Percentiles rank a stretch among this genome's conserved stretches.
These are phyloP conservation scores for Xylaria sp. DNA, from an alignment of 2,329 filamentous ascomycete genomes.

Conservation along the genomic window DNA sequence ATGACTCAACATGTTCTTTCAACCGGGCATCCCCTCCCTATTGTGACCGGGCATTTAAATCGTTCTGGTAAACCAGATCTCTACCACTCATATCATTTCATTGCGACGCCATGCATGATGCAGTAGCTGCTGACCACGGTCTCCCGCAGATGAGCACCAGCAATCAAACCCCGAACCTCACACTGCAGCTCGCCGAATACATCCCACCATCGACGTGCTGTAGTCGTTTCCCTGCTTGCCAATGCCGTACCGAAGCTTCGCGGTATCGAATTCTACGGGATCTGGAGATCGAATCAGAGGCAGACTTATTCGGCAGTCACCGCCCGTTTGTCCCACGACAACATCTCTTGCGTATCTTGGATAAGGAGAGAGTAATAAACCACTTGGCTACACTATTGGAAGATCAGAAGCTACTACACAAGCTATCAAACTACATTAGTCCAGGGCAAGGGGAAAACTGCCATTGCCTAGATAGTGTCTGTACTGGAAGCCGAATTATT, in stretches of 20 bases:
- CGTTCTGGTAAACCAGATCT: neutral
- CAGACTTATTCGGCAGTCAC: neutral
- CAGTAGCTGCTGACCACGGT: neutral
- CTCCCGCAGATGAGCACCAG: neutral
- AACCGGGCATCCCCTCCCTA: neutral
- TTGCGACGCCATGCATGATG: neutral
- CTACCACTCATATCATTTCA: neutral
- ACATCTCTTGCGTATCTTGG: slow-evolving; percentile 11
- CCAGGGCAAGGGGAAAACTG: neutral
- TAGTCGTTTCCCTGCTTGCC: neutral
- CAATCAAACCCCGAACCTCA: neutral
- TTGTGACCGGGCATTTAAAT: neutral
- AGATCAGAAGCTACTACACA: neutral
- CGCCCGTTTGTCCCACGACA: slow-evolving; percentile 27
- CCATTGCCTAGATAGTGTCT: slow-evolving; percentile 13
- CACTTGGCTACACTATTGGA: slow-evolving; percentile 3
- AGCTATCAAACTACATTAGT: neutral
- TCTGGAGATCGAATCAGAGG: slow-evolving; percentile 4
- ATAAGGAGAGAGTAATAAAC: slow-evolving; percentile 1
- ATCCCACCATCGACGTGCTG: neutral
- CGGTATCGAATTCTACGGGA: slow-evolving; percentile 22
- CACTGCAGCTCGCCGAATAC: neutral
- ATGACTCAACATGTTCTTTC: neutral
- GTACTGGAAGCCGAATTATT: slow-evolving; percentile 34
- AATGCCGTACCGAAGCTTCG: slow-evolving; percentile 16